Evolutionary conservation across 73 alveolate genomes (phyloP).

Genomic region (Uronychia binucleata): DNA sequence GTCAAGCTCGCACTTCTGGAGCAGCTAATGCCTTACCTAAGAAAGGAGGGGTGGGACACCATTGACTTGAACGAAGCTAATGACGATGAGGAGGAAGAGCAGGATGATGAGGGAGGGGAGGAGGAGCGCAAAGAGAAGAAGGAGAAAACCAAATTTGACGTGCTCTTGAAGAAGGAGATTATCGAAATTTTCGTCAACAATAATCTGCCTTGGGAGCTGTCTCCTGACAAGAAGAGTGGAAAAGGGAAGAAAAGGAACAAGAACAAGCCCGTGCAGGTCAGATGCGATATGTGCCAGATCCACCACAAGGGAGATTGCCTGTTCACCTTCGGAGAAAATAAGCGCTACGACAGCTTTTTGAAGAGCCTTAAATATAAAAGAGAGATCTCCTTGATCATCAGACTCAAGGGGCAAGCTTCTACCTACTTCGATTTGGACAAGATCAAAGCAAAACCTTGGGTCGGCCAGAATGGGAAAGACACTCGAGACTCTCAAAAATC

Average conservation of each 20-base stretch:
- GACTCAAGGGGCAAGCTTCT: background rate
- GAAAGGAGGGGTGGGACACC: too few relatives aligned
- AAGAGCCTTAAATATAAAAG: background rate
- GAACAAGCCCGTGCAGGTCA: background rate
- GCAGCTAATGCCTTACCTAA: too few relatives aligned
- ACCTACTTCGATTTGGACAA: background rate
- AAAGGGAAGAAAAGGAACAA: background rate
- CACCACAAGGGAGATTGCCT: slow-evolving; percentile 11
- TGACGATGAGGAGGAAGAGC: too few relatives aligned
- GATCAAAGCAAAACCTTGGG: background rate
- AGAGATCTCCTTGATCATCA: background rate
- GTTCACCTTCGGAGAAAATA: background rate
- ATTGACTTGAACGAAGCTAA: too few relatives aligned
- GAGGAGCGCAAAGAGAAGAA: too few relatives aligned
- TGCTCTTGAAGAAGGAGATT: background rate
- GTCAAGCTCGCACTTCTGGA: background rate
- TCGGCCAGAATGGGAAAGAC: background rate
- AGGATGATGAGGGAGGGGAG: too few relatives aligned
- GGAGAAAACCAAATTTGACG: background rate
- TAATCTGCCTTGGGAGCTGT: background rate
- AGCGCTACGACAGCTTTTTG: background rate
- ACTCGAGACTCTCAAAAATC: slow-evolving; percentile 2
- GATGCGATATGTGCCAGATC: slow-evolving; percentile 32
- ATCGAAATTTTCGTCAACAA: background rate
- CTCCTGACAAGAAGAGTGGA: background rate